Evolutionary conservation across 345 rosid species (phyloP).

Genomic region (Bruguiera gymnorhiza): DNA sequence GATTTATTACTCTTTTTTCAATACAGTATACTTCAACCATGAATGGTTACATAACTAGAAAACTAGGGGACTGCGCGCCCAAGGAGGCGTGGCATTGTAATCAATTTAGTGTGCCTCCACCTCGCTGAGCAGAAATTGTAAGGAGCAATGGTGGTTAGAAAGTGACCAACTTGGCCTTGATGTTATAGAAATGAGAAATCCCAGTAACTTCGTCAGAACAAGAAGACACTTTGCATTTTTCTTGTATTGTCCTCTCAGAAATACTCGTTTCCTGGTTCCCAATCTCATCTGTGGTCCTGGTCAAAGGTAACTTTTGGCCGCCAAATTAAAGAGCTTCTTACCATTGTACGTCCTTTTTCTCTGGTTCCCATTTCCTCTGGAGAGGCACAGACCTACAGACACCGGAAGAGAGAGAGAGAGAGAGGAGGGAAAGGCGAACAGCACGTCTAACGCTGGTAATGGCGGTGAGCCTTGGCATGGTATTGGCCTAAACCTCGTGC

Average conservation of each 20-base stretch:
- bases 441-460: conserved; percentile 57
- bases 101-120: too few species aligned
- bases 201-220: conserved; percentile 3
- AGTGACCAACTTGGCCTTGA: conserved; percentile 27
- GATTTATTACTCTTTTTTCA: not conserved
- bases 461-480: conserved; percentile 72
- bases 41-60: too few species aligned
- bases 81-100: too few species aligned
- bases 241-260: conserved; percentile 1
- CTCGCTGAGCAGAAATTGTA: too few species aligned
- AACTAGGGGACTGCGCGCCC: too few species aligned
- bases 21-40: too few species aligned
- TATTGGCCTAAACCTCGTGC: conserved; percentile 61
- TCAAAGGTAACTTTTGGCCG: conserved; percentile 40
- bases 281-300: conserved; percentile 12
- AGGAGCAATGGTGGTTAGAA: not conserved
- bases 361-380: conserved; percentile 32
- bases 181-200: not conserved
- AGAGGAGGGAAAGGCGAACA: conserved; percentile 44
- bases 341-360: not conserved
- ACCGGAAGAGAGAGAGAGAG: not conserved
- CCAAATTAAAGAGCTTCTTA: conserved; percentile 25
- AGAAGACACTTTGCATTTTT: conserved; percentile 12
- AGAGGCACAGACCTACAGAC: too few species aligned
- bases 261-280: conserved; percentile 17